A percentile compares a stretch with the other conserved stretches of the same genome.
phyloP scores from a whole-genome alignment of 495 filamentous ascomycete genomes.

The Xylona heveae region DNA sequence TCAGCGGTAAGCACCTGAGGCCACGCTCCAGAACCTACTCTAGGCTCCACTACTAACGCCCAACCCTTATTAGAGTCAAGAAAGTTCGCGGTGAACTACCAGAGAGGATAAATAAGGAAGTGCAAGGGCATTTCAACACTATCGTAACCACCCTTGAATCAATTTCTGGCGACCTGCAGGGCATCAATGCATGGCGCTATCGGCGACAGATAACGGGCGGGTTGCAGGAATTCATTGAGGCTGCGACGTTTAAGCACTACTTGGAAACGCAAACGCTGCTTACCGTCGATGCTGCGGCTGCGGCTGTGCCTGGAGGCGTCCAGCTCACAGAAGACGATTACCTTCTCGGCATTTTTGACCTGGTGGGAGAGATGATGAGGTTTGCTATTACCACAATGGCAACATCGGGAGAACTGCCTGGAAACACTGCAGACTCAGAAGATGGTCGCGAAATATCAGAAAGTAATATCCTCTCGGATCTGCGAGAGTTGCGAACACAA shows the following conservation, averaged over 20 bases:
- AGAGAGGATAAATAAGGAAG: conserved; percentile 37
- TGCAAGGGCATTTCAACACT: conserved; percentile 35
- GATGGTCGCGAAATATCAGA: conserved; percentile 8
- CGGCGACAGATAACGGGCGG: conserved; percentile 49
- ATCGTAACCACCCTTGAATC: conserved; percentile 45
- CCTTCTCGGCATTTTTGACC: conserved; percentile 75
- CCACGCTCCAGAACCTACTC: background rate
- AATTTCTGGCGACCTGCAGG: conserved; percentile 50
- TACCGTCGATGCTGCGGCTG: conserved; percentile 32
- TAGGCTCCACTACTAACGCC: background rate
- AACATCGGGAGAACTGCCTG: conserved; percentile 33
- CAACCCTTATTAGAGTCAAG: conserved; percentile 2
- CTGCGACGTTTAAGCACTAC: conserved; percentile 71
- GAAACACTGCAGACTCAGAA: conserved; percentile 11
- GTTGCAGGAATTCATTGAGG: conserved; percentile 85
- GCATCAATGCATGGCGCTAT: conserved; percentile 69
- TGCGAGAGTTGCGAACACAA: conserved; percentile 46
- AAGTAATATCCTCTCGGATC: conserved; percentile 47
- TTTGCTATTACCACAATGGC: conserved; percentile 74
- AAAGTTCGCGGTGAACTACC: conserved; percentile 31
- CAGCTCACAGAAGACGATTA: conserved; percentile 65
- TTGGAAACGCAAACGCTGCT: conserved; percentile 56
- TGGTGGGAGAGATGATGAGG: conserved; percentile 88
- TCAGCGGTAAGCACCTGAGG: conserved; percentile 42
- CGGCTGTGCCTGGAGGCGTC: conserved; percentile 29